Base-by-base conservation (phyloP, 768 basidiomycete genomes). In the Panaeolus papilionaceus region DNA sequence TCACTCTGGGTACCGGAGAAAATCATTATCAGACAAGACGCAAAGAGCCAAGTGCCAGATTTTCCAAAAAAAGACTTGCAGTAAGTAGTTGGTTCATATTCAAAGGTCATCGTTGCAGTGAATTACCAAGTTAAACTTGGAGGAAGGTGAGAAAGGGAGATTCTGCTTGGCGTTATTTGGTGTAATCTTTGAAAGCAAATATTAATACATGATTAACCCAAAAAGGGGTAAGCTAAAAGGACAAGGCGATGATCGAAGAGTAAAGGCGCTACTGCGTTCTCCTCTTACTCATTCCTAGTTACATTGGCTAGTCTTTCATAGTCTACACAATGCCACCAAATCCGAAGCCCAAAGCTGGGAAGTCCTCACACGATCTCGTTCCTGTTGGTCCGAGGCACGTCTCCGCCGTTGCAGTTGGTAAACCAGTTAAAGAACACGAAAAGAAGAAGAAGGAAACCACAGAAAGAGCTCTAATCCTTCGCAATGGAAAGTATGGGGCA, bases 401-500 rank as follows among this genome's bases (percentile, higher is more conserved):
- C 40, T 75, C 80, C 47, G 69, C 72, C 16, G 80, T 76, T 40
- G 65, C 68, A 14, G 54, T 58, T 33, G 67, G 61, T 63, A 66
- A 67, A 64, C 67, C 72, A 45, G 66, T 64, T 9, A 70, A 69
- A 62, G 64, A 67, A 14, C 69, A 77, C 45, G 85, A 85, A 69
- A 83, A 85, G 64, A 82, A 86, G 63, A 82, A 70, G 58, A 69
- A 67, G 42, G 68, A 69, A 44, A 87, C 89, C 1, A 93, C 92
- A 0, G 82, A 85, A n/a, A 88, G 89, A 49, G 92, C 93, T 33
- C 83, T 94, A 64, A 76, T 93, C 65, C 78, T 94, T 69, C 86
- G 93, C 69, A 91, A 92, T 72, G 90, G 89, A 47, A 93, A 92
- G 73, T 78, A 90, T 77, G 92, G 91, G 12, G 83, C 90, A 37